Evolutionary conservation across 2,329 filamentous ascomycete species (phyloP).

Genomic region (Pleomassaria siparia): DNA sequence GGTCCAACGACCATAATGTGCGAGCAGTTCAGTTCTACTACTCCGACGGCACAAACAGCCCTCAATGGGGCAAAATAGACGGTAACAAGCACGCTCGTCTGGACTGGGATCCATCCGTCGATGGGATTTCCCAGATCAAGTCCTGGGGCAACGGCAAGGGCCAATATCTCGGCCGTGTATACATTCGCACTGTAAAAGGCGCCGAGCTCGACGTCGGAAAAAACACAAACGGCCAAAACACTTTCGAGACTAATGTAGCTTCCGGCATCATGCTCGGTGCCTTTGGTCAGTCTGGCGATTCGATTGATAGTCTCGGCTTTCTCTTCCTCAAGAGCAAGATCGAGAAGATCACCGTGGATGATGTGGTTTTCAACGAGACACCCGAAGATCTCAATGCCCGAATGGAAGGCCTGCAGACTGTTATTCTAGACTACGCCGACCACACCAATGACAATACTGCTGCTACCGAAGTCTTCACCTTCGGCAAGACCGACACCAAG

Average conservation of each 20-base stretch:
- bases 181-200: constrained; percentile 13
- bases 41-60: constrained; percentile 17
- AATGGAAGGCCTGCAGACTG: constrained; percentile 13
- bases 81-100: constrained; percentile 12
- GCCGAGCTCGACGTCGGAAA: constrained; percentile 21
- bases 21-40: constrained; percentile 19
- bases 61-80: constrained; percentile 12
- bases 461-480: constrained; percentile 15
- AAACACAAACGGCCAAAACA: constrained; percentile 12
- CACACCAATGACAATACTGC: constrained; percentile 15
- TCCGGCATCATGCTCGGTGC: constrained; percentile 21
- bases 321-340: constrained; percentile 21
- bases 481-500: constrained; percentile 10
- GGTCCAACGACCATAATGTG: constrained; percentile 12
- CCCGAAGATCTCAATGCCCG: constrained; percentile 18
- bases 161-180: constrained; percentile 12
- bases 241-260: constrained; percentile 12
- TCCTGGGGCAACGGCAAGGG: constrained; percentile 19
- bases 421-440: constrained; percentile 19
- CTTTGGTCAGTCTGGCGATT: constrained; percentile 8
- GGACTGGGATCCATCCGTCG: constrained; percentile 17
- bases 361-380: constrained; percentile 17
- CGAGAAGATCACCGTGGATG: constrained; percentile 13
- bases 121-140: constrained; percentile 15
- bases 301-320: constrained; percentile 17